Evolutionary conservation across 1,139 yeast species (phyloP).

Genomic region (Taphrina confusa): DNA sequence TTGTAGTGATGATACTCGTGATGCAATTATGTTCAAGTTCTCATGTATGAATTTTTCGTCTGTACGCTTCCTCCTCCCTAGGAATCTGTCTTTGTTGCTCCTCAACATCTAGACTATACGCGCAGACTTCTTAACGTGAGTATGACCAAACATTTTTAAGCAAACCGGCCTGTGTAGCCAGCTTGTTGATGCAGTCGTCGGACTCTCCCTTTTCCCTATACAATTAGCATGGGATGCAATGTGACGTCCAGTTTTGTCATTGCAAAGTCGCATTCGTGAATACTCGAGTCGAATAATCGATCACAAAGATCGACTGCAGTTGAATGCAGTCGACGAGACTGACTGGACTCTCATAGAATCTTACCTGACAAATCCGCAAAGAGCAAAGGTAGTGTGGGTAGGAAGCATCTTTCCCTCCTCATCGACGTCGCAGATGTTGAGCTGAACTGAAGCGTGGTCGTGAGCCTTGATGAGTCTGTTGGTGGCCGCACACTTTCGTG

Average conservation of each 20-base stretch:
- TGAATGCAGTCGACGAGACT: no score
- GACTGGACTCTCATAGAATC: no score
- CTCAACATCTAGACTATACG: slow-evolving; percentile 20
- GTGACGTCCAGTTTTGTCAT: background rate
- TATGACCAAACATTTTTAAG: slow-evolving; percentile 63
- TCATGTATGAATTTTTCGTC: background rate
- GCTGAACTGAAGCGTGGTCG: slow-evolving; percentile 99
- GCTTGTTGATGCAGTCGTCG: slow-evolving; percentile 98
- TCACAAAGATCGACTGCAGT: no score
- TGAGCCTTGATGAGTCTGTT: slow-evolving; percentile 99
- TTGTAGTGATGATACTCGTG: background rate
- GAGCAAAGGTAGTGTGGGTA: slow-evolving; percentile 90
- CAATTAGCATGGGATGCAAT: no score
- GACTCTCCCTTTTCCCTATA: slow-evolving; percentile 80
- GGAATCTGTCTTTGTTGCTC: slow-evolving; percentile 20
- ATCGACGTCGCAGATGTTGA: slow-evolving; percentile 83
- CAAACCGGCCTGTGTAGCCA: slow-evolving; percentile 98
- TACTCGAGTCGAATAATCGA: no score
- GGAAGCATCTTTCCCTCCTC: slow-evolving; percentile 94
- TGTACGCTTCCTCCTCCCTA: slow-evolving; percentile 28
- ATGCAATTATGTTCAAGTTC: background rate
- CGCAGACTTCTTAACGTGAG: slow-evolving; percentile 41
- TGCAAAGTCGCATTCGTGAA: no score
- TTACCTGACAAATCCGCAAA: slow-evolving; percentile 89
- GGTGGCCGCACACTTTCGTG: slow-evolving; percentile 98